Base-by-base conservation (phyloP, 495 filamentous ascomycete species). In the Neurospora africana region DNA sequence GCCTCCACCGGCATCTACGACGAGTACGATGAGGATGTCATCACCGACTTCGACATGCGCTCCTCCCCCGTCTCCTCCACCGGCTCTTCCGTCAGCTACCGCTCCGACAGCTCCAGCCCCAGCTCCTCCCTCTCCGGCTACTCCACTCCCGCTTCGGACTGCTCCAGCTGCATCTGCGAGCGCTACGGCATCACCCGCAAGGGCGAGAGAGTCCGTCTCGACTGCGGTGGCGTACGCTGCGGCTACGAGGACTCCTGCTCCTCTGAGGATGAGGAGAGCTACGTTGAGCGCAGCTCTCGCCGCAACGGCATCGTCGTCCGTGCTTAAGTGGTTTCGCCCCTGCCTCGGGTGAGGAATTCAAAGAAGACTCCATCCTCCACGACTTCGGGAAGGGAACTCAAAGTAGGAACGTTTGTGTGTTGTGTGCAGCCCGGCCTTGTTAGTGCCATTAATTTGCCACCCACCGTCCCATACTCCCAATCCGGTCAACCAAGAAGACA, bases 111-210 rank as follows among this genome's bases (percentile, higher is more conserved):
- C 80, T 89, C 87, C 43, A 90, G 88, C 69, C 91, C 91, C 40
- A 89, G 85, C 65, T 92, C 91, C 35, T 92, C 88, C 70, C 84
- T 94, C 76, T 91, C 87, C 75, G 92, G 92, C 79, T 89, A 89
- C 79, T 87, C 88, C 81, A 88, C 86, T 68, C 84, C 85, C 44
- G 78, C 83, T 71, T 85, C 84, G 13, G 82, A 83, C 79, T 84
- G 81, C 80, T 80, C 81, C 74, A 81, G 81, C 79, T 98, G 94
- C 87, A 91, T 88, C 72, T 97, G 94, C 82, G 92, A 98, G 77
- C 93, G 94, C 85, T 98, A 95, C 85, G 94, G 94, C 71, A 96
- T 98, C 86, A 98, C 94, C 72, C 92, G 93, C 83, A 89, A 89
- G 83, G 94, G 94, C 73, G 91, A 94, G 79, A 88, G 93, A 71